A percentile compares a stretch with the other conserved stretches of the same genome.
Evolutionary conservation across 257 asterid species (phyloP).

Genomic region (Fraxinus quadrangulata): DNA sequence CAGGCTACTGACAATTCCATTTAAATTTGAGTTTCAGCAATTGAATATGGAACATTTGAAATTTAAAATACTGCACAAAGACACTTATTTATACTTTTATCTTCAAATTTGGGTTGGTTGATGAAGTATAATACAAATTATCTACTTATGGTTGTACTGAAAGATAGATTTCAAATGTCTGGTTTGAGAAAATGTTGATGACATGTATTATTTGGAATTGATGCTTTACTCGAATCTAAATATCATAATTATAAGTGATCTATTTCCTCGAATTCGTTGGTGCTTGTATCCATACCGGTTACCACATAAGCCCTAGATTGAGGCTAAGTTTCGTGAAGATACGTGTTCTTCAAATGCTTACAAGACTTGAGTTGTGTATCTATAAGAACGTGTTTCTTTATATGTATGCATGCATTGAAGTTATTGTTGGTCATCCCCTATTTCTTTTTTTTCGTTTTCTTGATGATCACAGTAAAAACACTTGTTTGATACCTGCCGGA

Average conservation of each 20-base stretch:
- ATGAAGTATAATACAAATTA: not conserved
- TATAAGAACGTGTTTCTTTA: no score
- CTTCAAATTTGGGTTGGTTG: not conserved
- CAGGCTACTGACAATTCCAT: slow-evolving; percentile 2
- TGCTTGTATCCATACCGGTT: not conserved
- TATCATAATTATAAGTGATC: not conserved
- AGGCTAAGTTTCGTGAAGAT: not conserved
- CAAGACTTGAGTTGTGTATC: no score
- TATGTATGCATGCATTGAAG: no score
- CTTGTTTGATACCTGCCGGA: not conserved
- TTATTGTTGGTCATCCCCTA: not conserved
- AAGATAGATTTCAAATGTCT: not conserved
- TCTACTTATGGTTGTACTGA: not conserved
- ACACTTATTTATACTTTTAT: not conserved
- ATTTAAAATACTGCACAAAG: no score
- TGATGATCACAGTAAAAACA: no score
- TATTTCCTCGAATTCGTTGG: not conserved
- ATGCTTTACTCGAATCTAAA: not conserved
- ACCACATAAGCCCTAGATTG: not conserved
- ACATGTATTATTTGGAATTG: not conserved
- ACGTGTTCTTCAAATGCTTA: not conserved
- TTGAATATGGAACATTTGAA: no score
- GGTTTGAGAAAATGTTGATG: not conserved
- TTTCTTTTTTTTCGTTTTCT: no score
- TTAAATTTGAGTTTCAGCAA: not conserved